A percentile compares a stretch with the other conserved stretches of the same genome.
phyloP scores from a whole-genome alignment of 352 stramenopile species.

The Globisporangium abappressorium region DNA sequence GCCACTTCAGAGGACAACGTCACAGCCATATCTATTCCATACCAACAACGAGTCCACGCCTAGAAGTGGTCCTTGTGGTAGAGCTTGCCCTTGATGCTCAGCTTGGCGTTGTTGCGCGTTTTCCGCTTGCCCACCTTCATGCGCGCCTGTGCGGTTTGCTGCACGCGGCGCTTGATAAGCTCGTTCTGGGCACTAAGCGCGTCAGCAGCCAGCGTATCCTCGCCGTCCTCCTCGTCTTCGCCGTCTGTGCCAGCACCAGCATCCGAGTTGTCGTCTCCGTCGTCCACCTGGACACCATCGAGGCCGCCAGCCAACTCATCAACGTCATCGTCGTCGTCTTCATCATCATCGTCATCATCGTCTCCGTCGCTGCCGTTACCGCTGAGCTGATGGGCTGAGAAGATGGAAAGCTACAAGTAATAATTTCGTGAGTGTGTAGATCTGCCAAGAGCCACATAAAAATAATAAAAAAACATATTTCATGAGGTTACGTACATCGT shows the following conservation, averaged over 20 bases:
- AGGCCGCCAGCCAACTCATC: slow-evolving; percentile 36
- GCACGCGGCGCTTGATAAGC: slow-evolving; percentile 79
- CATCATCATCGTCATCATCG: slow-evolving; percentile 42
- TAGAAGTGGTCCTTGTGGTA: slow-evolving; percentile 84
- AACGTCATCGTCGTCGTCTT: slow-evolving; percentile 30
- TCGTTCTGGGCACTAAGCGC: slow-evolving; percentile 56
- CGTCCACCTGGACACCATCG: slow-evolving; percentile 30
- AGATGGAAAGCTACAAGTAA: slow-evolving; percentile 66
- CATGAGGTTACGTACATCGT: slow-evolving; percentile 40
- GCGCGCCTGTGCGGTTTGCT: slow-evolving; percentile 59
- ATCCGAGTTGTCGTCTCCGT: slow-evolving; percentile 23
- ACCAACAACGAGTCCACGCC: neutral
- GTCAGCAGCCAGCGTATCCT: slow-evolving; percentile 26
- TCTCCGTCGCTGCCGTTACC: slow-evolving; percentile 36
- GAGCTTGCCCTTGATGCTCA: slow-evolving; percentile 84
- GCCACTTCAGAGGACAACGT: neutral
- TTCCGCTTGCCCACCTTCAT: slow-evolving; percentile 55
- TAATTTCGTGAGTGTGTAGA: neutral
- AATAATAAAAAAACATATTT: too few species aligned
- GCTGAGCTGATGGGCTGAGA: slow-evolving; percentile 58
- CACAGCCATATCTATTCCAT: slow-evolving; percentile 1
- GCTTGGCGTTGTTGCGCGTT: slow-evolving; percentile 78
- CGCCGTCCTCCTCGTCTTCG: slow-evolving; percentile 15
- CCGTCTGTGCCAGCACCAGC: slow-evolving; percentile 15
- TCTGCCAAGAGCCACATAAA: neutral